A percentile compares a stretch with the other conserved stretches of the same genome.
Conservation (phyloP, 441 rosid species). For the Erysimum cheiri region DNA sequence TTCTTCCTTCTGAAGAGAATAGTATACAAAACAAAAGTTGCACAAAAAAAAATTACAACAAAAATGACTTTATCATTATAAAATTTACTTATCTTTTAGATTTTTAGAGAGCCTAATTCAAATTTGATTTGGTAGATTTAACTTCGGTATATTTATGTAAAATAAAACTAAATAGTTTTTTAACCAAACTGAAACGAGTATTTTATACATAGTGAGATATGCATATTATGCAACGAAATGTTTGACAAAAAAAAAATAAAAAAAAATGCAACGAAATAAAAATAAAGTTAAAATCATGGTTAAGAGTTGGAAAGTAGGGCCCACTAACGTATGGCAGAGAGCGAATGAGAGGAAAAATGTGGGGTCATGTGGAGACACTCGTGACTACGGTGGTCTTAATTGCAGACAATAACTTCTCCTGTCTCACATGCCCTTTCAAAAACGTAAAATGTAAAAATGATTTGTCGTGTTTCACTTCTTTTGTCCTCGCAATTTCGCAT, state of each 20-base stretch:
- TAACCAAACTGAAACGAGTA: not conserved
- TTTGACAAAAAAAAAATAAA: too few relatives aligned
- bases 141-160: not conserved
- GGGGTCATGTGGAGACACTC: conserved; percentile 43
- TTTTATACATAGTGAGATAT: not conserved
- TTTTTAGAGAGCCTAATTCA: not conserved
- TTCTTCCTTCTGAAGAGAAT: not conserved
- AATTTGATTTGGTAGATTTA: not conserved
- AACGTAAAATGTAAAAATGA: conserved; percentile 12
- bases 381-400: conserved; percentile 44
- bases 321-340: conserved; percentile 26
- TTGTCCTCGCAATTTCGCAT: conserved; percentile 2
- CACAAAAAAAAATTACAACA: too few relatives aligned
- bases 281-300: not conserved
- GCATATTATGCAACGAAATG: not conserved
- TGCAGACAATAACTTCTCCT: conserved; percentile 43
- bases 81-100: not conserved
- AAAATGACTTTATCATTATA: not conserved
- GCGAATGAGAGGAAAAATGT: conserved; percentile 22
- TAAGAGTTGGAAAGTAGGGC: conserved; percentile 16
- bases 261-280: too few relatives aligned
- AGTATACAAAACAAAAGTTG: not conserved
- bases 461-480: conserved; percentile 35
- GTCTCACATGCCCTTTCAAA: conserved; percentile 30
- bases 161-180: not conserved